phyloP scores from a whole-genome alignment of 306 rosid species.

The Oemleria cerasiformis region DNA sequence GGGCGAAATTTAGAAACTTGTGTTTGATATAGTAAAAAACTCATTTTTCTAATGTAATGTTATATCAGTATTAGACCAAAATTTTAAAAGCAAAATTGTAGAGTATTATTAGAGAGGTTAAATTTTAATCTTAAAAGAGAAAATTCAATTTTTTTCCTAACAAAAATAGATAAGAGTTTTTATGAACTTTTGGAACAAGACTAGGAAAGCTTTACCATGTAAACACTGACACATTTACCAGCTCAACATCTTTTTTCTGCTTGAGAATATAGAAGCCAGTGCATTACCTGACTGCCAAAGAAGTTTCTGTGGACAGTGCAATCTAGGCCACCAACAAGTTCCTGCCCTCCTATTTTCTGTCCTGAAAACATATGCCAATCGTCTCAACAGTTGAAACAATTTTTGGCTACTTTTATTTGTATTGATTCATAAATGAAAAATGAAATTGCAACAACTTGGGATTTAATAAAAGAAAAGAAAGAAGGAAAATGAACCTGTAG shows the following conservation, averaged over 20 bases:
- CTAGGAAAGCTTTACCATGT: background rate
- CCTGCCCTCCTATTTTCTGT: conserved; percentile 89
- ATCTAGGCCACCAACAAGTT: conserved; percentile 88
- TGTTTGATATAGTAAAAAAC: too few species aligned
- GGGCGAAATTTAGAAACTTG: too few species aligned
- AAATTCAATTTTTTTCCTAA: too few species aligned
- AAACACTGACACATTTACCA: background rate
- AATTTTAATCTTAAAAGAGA: too few species aligned
- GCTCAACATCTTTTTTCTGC: background rate
- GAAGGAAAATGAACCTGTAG: conserved; percentile 52
- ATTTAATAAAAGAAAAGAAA: conserved; percentile 1
- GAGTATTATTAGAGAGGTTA: too few species aligned
- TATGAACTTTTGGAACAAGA: too few species aligned
- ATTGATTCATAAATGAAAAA: background rate
- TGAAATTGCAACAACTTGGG: background rate
- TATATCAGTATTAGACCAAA: too few species aligned
- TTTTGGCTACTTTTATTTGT: background rate
- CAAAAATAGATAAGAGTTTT: too few species aligned
- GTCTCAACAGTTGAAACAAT: conserved; percentile 14
- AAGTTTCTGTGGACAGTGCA: conserved; percentile 92
- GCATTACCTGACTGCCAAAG: conserved; percentile 91
- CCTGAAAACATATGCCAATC: conserved; percentile 51
- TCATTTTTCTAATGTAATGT: too few species aligned
- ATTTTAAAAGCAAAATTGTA: too few species aligned
- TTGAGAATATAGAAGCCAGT: conserved; percentile 11